Conservation (phyloP, 1,139 yeast species). For the Yamadazyma trypodendri region DNA sequence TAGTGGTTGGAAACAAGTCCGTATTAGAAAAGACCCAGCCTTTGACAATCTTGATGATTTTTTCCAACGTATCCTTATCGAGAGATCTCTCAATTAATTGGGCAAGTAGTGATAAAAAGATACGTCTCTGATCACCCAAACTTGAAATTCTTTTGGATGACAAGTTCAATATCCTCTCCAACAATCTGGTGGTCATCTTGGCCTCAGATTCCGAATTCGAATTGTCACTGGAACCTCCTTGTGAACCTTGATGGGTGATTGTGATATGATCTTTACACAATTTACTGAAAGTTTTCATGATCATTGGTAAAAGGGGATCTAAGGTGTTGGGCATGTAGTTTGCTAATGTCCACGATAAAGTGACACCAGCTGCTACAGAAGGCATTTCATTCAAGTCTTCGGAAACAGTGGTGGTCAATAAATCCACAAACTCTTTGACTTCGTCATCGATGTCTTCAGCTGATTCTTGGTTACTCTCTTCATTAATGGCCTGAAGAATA, state of each 20-base stretch:
- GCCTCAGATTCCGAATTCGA: slow-evolving; percentile 62
- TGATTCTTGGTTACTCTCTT: slow-evolving; percentile 41
- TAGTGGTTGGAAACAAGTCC: slow-evolving; percentile 89
- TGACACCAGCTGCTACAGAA: slow-evolving; percentile 90
- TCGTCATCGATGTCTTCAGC: slow-evolving; percentile 56
- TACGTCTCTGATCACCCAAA: slow-evolving; percentile 90
- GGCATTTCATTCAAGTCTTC: slow-evolving; percentile 82
- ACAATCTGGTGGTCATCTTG: slow-evolving; percentile 69
- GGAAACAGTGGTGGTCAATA: slow-evolving; percentile 66
- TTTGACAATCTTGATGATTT: slow-evolving; percentile 76
- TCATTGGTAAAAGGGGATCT: slow-evolving; percentile 69
- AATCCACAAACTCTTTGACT: slow-evolving; percentile 58
- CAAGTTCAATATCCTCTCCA: slow-evolving; percentile 75
- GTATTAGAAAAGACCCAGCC: slow-evolving; percentile 85
- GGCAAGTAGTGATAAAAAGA: slow-evolving; percentile 80
- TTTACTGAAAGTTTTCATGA: slow-evolving; percentile 86
- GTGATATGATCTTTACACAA: slow-evolving; percentile 87
- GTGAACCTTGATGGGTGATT: slow-evolving; percentile 55
- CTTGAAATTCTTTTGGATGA: slow-evolving; percentile 78
- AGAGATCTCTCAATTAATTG: slow-evolving; percentile 87
- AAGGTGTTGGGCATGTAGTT: slow-evolving; percentile 70
- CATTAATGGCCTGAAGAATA: slow-evolving; percentile 61
- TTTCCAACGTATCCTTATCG: slow-evolving; percentile 71
- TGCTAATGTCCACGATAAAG: slow-evolving; percentile 80
- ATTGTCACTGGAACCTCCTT: slow-evolving; percentile 30